Evolutionary conservation across 2,329 filamentous ascomycete genomes (phyloP).

Genomic region (Penicillium sp.): DNA sequence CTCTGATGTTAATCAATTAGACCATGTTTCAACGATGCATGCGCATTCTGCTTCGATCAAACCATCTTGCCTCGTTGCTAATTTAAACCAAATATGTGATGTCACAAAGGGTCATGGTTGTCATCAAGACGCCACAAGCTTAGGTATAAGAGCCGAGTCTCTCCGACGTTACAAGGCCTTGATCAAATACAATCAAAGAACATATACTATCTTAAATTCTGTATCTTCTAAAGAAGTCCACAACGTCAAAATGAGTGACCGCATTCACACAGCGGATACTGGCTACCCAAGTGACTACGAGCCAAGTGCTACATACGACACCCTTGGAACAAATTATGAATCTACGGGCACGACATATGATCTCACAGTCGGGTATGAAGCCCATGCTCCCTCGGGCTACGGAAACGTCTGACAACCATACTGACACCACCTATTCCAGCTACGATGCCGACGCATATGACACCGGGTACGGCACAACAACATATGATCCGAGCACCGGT

Average conservation of each 20-base stretch:
- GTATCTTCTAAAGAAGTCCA: neutral
- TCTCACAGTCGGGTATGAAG: slow-evolving; percentile 14
- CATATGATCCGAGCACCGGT: slow-evolving; percentile 27
- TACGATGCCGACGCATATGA: slow-evolving; percentile 24
- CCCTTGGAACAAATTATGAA: slow-evolving; percentile 19
- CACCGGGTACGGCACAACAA: slow-evolving; percentile 27
- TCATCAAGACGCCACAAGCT: neutral
- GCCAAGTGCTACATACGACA: slow-evolving; percentile 26
- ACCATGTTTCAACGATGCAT: neutral
- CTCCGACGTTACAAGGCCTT: neutral
- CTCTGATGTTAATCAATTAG: neutral
- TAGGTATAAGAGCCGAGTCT: neutral
- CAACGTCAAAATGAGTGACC: slow-evolving; percentile 19
- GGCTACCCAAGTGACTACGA: slow-evolving; percentile 22
- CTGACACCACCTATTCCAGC: slow-evolving; percentile 15
- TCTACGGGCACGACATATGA: slow-evolving; percentile 16
- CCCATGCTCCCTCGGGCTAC: slow-evolving; percentile 19
- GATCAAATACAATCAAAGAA: neutral
- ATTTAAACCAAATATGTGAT: neutral
- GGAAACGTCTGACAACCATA: slow-evolving; percentile 13
- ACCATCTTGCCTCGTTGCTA: neutral
- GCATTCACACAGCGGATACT: slow-evolving; percentile 14
- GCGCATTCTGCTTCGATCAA: neutral
- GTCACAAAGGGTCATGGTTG: neutral
- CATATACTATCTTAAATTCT: neutral